phyloP scores from a whole-genome alignment of 306 rosid genomes.

The Acmispon strigosus region DNA sequence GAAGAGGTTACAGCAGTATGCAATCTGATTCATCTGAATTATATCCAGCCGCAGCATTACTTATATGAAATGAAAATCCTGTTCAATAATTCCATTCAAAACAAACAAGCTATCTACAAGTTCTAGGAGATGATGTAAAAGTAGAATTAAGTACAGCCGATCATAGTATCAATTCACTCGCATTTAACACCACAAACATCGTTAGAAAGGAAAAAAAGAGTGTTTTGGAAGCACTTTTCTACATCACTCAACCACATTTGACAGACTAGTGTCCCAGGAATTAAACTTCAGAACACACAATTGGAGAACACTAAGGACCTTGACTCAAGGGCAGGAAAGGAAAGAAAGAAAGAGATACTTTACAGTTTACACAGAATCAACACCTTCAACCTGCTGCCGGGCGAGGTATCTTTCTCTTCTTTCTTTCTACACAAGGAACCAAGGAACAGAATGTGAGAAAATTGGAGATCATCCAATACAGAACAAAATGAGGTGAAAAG shows the following conservation, averaged over 20 bases:
- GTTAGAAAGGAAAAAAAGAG: background rate
- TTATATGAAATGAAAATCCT: background rate
- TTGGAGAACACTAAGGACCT: constrained; percentile 17
- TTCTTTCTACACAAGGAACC: constrained; percentile 63
- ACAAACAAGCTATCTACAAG: constrained; percentile 37
- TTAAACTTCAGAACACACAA: constrained; percentile 18
- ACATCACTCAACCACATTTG: constrained; percentile 23
- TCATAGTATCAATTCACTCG: constrained; percentile 19
- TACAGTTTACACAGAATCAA: constrained; percentile 45
- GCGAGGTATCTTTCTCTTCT: constrained; percentile 95
- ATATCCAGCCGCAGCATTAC: background rate
- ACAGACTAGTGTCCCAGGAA: constrained; percentile 22
- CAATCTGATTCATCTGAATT: background rate
- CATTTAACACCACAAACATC: constrained; percentile 14
- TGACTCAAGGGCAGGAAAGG: background rate
- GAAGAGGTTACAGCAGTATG: background rate
- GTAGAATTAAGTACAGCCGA: constrained; percentile 12
- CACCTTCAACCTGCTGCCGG: constrained; percentile 80
- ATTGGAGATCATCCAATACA: background rate
- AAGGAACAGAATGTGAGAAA: background rate
- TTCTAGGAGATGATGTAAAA: constrained; percentile 13
- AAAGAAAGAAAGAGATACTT: background rate
- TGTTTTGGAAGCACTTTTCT: constrained; percentile 13
- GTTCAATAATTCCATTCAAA: constrained; percentile 15
- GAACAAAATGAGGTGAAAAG: background rate